Evolutionary conservation across 305 asterid species (phyloP).

Genomic region (Fraxinus xanthoxyloides): DNA sequence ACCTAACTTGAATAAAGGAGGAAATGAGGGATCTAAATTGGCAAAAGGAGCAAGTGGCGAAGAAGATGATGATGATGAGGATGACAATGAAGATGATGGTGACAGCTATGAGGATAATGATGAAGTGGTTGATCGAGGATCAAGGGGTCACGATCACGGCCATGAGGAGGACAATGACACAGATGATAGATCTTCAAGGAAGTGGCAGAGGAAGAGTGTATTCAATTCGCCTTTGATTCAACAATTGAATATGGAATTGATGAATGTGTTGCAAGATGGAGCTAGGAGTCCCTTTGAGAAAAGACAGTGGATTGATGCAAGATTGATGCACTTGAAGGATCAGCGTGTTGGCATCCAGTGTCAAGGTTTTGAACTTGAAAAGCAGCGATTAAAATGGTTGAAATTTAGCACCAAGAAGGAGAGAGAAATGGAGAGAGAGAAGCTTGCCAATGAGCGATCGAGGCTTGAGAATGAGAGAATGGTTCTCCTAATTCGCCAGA

Average conservation of each 20-base stretch:
- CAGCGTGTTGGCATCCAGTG: conserved; percentile 41
- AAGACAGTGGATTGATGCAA: conserved; percentile 54
- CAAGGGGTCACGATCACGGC: not conserved
- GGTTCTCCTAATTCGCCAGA: conserved; percentile 50
- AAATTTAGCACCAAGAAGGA: conserved; percentile 74
- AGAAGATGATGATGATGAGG: conserved; percentile 1
- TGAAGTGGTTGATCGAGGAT: conserved; percentile 16
- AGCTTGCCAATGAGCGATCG: conserved; percentile 54
- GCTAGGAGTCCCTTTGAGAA: conserved; percentile 47
- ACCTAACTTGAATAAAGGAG: conserved; percentile 6
- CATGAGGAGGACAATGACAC: conserved; percentile 26
- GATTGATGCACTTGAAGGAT: conserved; percentile 60
- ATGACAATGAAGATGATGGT: not conserved
- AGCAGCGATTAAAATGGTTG: conserved; percentile 71
- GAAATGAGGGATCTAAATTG: conserved; percentile 31
- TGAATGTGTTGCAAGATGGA: conserved; percentile 47
- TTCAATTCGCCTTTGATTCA: conserved; percentile 33
- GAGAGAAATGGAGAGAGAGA: conserved; percentile 85
- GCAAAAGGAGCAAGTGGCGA: conserved; percentile 20
- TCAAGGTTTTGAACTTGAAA: conserved; percentile 57
- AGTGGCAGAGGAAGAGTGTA: conserved; percentile 34
- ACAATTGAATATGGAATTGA: conserved; percentile 49
- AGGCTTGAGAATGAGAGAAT: conserved; percentile 76
- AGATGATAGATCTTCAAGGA: conserved; percentile 30
- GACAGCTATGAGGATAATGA: conserved; percentile 28